A percentile compares a stretch with the other conserved stretches of the same genome.
These are phyloP conservation scores for Cymbidium sinense DNA, from an alignment of 106 monocot genomes.

Conservation along the genomic window DNA sequence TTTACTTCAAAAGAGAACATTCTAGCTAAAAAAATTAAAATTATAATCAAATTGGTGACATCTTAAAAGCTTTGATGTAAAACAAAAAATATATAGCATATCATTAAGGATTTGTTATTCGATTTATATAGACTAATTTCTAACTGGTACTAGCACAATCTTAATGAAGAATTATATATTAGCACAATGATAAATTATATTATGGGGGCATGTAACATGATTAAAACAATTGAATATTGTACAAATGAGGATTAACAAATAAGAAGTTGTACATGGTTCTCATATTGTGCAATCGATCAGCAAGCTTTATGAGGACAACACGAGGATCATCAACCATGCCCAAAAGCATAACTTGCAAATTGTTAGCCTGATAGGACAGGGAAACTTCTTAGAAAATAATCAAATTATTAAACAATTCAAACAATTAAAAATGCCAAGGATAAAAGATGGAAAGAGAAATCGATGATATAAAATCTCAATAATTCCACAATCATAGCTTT, in stretches of 20 bases:
- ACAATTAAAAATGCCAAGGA: neutral
- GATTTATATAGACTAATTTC: neutral
- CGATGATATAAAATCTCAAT: neutral
- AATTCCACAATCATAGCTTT: neutral
- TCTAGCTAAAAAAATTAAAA: no score
- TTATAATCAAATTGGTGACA: no score
- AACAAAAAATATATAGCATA: no score
- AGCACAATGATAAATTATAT: neutral
- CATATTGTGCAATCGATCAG: constrained; percentile 97
- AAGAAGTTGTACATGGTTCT: constrained; percentile 73
- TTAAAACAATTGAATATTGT: neutral
- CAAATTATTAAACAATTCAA: constrained; percentile 7
- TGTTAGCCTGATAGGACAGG: constrained; percentile 53
- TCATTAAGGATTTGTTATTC: no score
- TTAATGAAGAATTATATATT: neutral
- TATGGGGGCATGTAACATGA: neutral
- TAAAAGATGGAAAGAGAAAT: neutral
- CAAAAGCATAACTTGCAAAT: constrained; percentile 88
- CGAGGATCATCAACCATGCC: constrained; percentile 99
- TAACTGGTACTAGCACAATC: neutral
- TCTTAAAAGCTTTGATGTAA: no score
- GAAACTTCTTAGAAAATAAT: neutral
- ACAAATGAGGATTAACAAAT: neutral
- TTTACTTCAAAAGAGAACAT: no score
- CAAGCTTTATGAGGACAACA: constrained; percentile 94